A percentile compares a stretch with the other conserved stretches of the same genome.
phyloP scores from a whole-genome alignment of 2,329 filamentous ascomycete genomes.

The Aspergillus eucalypticola region DNA sequence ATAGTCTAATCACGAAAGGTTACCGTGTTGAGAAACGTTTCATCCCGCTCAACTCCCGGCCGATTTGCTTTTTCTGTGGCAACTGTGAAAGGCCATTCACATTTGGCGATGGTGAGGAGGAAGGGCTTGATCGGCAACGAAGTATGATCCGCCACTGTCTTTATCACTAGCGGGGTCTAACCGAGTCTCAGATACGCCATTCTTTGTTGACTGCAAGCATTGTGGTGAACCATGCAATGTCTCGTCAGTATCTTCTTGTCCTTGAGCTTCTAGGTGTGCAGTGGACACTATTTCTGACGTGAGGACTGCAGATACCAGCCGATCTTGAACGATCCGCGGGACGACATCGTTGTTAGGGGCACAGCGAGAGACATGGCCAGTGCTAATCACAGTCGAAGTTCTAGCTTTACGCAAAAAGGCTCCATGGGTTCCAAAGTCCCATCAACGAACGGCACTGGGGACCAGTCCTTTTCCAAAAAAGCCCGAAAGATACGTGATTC shows the following conservation, averaged over 20 bases:
- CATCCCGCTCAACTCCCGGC: slow-evolving; percentile 27
- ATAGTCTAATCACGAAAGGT: slow-evolving; percentile 33
- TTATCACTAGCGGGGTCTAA: slow-evolving; percentile 1
- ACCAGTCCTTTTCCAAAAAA: slow-evolving; percentile 25
- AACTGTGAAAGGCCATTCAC: slow-evolving; percentile 29
- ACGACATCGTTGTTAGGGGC: slow-evolving; percentile 21
- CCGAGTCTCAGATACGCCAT: slow-evolving; percentile 14
- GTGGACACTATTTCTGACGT: not conserved
- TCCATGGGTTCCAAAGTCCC: slow-evolving; percentile 18
- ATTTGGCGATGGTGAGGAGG: slow-evolving; percentile 21
- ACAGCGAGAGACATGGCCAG: slow-evolving; percentile 18
- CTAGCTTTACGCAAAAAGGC: slow-evolving; percentile 22
- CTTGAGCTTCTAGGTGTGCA: not conserved
- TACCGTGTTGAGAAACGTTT: slow-evolving; percentile 33
- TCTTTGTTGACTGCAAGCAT: slow-evolving; percentile 21
- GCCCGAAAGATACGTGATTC: slow-evolving; percentile 29
- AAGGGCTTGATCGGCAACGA: slow-evolving; percentile 17
- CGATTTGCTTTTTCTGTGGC: slow-evolving; percentile 29
- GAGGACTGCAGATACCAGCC: slow-evolving; percentile 22
- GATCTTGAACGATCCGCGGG: slow-evolving; percentile 24
- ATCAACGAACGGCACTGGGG: slow-evolving; percentile 11
- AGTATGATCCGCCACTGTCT: slow-evolving; percentile 12
- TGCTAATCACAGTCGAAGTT: slow-evolving; percentile 19
- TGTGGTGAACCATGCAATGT: slow-evolving; percentile 26
- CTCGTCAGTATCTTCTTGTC: slow-evolving; percentile 17